phyloP scores from a whole-genome alignment of 345 rosid genomes.

The Arabis hirsuta region DNA sequence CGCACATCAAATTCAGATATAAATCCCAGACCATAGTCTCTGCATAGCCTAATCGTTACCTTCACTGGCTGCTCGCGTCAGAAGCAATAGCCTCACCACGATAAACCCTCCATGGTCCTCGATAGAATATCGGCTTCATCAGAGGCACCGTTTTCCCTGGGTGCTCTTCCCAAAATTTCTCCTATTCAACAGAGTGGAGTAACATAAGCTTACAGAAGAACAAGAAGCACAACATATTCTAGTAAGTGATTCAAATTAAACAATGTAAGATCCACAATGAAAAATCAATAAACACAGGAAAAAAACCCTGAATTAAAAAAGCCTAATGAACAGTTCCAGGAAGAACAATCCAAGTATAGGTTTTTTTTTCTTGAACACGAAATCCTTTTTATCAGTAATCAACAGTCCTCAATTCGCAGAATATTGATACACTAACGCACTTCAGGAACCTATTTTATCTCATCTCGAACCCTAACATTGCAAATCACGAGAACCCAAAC shows the following conservation, averaged over 20 bases:
- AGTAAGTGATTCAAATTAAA: slow-evolving; percentile 1
- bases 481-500: slow-evolving; percentile 17
- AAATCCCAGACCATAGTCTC: slow-evolving; percentile 13
- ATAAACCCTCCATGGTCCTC: slow-evolving; percentile 83
- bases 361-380: background rate
- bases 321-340: background rate
- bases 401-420: background rate
- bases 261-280: background rate
- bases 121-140: slow-evolving; percentile 74
- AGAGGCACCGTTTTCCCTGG: slow-evolving; percentile 86
- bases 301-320: background rate
- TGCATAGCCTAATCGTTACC: background rate
- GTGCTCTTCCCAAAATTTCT: slow-evolving; percentile 92
- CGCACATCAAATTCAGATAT: background rate
- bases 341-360: background rate
- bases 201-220: slow-evolving; percentile 8
- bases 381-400: slow-evolving; percentile 2
- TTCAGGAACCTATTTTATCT: background rate
- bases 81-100: slow-evolving; percentile 63
- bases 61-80: slow-evolving; percentile 51
- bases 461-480: slow-evolving; percentile 30
- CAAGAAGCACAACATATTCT: slow-evolving; percentile 19
- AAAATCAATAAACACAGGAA: background rate
- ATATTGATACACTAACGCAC: background rate
- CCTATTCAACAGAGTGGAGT: slow-evolving; percentile 52